Conservation (phyloP, 2,329 filamentous ascomycete species). For the Fusarium phyllophilum region DNA sequence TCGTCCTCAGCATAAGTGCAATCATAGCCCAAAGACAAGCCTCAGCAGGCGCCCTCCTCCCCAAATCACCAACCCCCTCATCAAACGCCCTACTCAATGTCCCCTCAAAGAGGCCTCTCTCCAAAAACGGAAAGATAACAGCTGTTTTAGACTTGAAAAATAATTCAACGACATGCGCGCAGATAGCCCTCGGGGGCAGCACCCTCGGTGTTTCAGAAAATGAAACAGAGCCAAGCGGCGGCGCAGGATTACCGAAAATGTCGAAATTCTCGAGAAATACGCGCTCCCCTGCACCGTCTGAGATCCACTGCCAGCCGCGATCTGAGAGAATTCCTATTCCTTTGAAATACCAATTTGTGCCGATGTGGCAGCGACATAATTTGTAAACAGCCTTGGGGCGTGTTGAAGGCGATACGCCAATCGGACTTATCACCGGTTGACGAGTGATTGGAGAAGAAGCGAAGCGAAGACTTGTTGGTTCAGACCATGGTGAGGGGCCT, state of each 20-base stretch:
- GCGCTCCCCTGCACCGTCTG: conserved; percentile 31
- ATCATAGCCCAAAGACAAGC: conserved; percentile 24
- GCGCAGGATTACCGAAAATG: conserved; percentile 16
- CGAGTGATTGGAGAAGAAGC: conserved; percentile 2
- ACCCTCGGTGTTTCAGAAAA: conserved; percentile 12
- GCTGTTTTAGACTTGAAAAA: conserved; percentile 29
- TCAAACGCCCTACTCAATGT: conserved; percentile 14
- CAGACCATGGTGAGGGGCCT: conserved; percentile 14
- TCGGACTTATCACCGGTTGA: conserved; percentile 3
- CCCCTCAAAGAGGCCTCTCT: conserved; percentile 17
- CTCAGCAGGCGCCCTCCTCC: neutral
- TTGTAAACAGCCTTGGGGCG: conserved; percentile 10
- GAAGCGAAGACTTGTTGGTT: conserved; percentile 6
- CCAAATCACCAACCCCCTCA: neutral
- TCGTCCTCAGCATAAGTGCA: conserved; percentile 12
- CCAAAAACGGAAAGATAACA: conserved; percentile 19
- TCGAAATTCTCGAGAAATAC: conserved; percentile 33
- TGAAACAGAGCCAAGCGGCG: neutral
- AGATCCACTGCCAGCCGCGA: conserved; percentile 31
- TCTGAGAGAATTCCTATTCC: conserved; percentile 29
- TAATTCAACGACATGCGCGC: conserved; percentile 1
- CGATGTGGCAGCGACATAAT: conserved; percentile 22
- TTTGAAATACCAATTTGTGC: conserved; percentile 36
- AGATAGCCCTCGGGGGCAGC: neutral
- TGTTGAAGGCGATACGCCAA: neutral